Conservation (phyloP, 2,329 filamentous ascomycete genomes). For the Apiospora saccharicola region DNA sequence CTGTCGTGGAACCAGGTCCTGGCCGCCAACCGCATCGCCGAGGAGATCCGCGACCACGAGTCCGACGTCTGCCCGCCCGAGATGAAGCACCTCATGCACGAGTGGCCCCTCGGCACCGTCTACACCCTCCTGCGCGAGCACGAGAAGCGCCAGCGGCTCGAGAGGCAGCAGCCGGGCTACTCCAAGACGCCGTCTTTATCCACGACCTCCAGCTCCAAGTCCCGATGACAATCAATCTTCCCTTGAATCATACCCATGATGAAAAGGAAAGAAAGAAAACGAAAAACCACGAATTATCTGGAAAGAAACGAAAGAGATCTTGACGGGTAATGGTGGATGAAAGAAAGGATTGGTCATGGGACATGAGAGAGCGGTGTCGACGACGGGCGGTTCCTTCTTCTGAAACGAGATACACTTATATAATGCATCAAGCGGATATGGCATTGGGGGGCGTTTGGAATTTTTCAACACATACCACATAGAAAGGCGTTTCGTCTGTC, state of each 20-base stretch:
- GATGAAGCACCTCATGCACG: constrained; percentile 31
- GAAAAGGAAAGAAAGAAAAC: not conserved
- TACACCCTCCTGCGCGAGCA: constrained; percentile 29
- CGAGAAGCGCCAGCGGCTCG: constrained; percentile 26
- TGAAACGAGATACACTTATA: not conserved
- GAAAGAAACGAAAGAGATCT: not conserved
- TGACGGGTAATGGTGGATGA: not conserved
- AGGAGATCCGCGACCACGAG: constrained; percentile 45
- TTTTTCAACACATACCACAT: constrained; percentile 12
- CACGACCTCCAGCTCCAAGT: constrained; percentile 12
- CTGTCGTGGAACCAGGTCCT: constrained; percentile 47
- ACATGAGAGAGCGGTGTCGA: not conserved
- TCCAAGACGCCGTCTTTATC: not conserved
- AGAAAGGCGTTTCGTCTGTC: not conserved
- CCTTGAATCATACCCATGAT: not conserved
- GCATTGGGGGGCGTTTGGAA: constrained; percentile 5
- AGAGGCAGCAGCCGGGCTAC: constrained; percentile 24
- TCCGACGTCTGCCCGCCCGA: constrained; percentile 41
- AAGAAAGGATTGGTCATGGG: not conserved
- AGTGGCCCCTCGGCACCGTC: constrained; percentile 34
- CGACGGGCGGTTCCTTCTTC: not conserved
- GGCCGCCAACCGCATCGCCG: constrained; percentile 43
- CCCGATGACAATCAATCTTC: not conserved
- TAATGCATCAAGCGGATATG: constrained; percentile 14
- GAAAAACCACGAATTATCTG: not conserved